Percentiles rank a stretch among this genome's conserved stretches.
Conservation (phyloP, 768 basidiomycete species). For the Kwoniella dendrophila region DNA sequence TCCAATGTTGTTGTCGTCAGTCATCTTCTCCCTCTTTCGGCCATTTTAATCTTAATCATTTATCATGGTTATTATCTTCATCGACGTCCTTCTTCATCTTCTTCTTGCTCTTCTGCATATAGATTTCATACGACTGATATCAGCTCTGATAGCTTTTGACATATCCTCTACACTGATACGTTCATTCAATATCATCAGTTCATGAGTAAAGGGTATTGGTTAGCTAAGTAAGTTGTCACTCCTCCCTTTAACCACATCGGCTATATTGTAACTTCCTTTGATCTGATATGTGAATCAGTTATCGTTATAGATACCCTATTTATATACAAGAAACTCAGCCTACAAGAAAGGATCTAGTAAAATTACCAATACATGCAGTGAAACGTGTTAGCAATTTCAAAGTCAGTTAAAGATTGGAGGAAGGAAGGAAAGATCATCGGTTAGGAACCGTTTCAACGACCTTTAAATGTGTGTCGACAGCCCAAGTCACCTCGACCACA, state of each 20-base stretch:
- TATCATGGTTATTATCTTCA: neutral
- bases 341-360: too few species aligned
- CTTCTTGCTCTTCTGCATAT: conserved; percentile 4
- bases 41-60: too few species aligned
- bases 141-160: neutral
- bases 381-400: neutral
- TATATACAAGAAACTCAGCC: too few species aligned
- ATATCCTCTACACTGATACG: too few species aligned
- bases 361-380: too few species aligned
- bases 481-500: neutral
- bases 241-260: neutral
- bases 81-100: conserved; percentile 6
- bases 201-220: neutral
- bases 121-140: neutral
- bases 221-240: neutral
- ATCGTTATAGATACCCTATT: too few species aligned
- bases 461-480: too few species aligned
- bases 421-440: neutral
- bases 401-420: neutral
- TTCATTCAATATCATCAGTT: too few species aligned
- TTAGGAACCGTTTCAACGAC: too few species aligned
- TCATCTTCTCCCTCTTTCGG: neutral
- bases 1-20: neutral
- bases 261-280: conserved; percentile 1
- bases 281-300: neutral